A percentile compares a stretch with the other conserved stretches of the same genome.
phyloP scores from a whole-genome alignment of 805 yeast species.

The Zygosaccharomyces lentus region DNA sequence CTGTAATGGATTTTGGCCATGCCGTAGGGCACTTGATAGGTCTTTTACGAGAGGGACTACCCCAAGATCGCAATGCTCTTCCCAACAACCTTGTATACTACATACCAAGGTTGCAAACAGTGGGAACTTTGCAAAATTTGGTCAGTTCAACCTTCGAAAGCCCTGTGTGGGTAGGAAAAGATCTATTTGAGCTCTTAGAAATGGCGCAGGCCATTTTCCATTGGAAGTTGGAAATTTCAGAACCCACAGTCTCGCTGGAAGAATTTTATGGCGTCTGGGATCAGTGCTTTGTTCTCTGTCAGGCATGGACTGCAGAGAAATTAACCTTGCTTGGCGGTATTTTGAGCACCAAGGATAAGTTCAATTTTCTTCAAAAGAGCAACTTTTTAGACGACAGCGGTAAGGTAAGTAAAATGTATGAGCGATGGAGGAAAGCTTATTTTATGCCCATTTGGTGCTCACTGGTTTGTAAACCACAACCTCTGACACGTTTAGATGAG shows the following conservation, averaged over 20 bases:
- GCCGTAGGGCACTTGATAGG: conserved; percentile 9
- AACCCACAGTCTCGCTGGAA: conserved; percentile 23
- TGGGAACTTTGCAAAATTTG: conserved; percentile 12
- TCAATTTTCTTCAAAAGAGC: conserved; percentile 16
- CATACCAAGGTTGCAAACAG: conserved; percentile 22
- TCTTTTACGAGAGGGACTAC: conserved; percentile 3
- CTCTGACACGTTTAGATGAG: background rate
- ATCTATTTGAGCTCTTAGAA: conserved; percentile 17
- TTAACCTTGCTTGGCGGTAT: conserved; percentile 27
- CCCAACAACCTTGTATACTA: conserved; percentile 29
- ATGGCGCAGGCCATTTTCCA: conserved; percentile 21
- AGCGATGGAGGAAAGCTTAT: conserved; percentile 19
- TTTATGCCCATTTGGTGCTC: conserved; percentile 26
- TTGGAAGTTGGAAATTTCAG: conserved; percentile 34
- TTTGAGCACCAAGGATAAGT: conserved; percentile 18
- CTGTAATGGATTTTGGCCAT: conserved; percentile 7
- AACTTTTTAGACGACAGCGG: conserved; percentile 28
- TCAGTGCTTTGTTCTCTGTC: conserved; percentile 12
- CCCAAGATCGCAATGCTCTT: conserved; percentile 10
- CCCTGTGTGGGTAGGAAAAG: conserved; percentile 7
- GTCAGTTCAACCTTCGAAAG: conserved; percentile 18
- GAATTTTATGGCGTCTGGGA: conserved; percentile 28
- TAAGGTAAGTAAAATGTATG: conserved; percentile 12
- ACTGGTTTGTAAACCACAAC: background rate
- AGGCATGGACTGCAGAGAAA: conserved; percentile 22